Evolutionary conservation across 2,329 filamentous ascomycete genomes (phyloP), one percentile per base, ranked within the genome.

Genomic region (Thelonectria olida): DNA sequence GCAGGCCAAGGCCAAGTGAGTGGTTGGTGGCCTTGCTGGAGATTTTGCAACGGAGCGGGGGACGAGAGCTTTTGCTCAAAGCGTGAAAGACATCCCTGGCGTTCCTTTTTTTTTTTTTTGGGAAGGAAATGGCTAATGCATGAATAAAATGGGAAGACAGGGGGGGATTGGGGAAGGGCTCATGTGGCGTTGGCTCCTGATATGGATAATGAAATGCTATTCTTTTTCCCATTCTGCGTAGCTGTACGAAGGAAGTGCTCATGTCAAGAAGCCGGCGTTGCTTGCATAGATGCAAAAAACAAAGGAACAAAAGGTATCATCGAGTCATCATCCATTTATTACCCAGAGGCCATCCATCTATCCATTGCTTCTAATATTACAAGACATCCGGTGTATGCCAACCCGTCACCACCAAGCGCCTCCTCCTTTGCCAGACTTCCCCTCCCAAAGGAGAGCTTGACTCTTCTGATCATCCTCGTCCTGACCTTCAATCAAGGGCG

Each of bases 1-100:
- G 68, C 82, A 84, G 52, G 82, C 81, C 17, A 88, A 87, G 76
- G 83, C 82, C 7, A 87, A 84, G 73, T 85, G 73, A 78, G 65
- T 13, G 38, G 44, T 31, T 23, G 31, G 13, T 45, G n/a, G 34
- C 27, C 28, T 50, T 34, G 23, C 20, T 31, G 25, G 31, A 42
- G 53, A 20, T 27, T 34, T 34, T 34, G 5, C n/a, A 54, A 41
- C 17, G 28, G 12, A 31, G 12, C 7, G 12, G 28, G 38, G n/a
- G 38, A 41, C 36, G n/a, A 42, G 31, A 12, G 36, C 34, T 27
- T 44, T 27, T 56, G 34, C 54, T 48, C 20, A 25, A 48, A 55
- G 58, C 48, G 58, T 52, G 54, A 50, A 19, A 45, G 49, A n/a
- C 55, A 51, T 63, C 38, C 44, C 49, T 44, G 60, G 48, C 10